A percentile compares a stretch with the other conserved stretches of the same genome.
These are phyloP conservation scores for Bauhinia variegata DNA, from an alignment of 306 rosid species.

Conservation along the genomic window DNA sequence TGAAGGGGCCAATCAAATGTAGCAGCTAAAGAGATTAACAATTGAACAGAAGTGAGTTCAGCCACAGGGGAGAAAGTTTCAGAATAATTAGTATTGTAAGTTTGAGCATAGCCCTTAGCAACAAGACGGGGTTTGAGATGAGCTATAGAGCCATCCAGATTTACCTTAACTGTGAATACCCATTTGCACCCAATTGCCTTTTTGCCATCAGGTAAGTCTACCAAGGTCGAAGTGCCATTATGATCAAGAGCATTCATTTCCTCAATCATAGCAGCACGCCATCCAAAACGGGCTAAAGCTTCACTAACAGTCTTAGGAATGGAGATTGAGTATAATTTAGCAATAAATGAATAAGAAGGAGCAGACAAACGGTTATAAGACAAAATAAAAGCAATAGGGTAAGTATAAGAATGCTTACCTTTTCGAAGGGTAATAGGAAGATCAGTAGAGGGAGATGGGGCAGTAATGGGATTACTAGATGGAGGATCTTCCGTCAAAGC, in stretches of 20 bases:
- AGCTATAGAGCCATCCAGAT: too few relatives aligned
- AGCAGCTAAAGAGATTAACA: too few relatives aligned
- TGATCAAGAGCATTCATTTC: too few relatives aligned
- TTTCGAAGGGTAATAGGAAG: too few relatives aligned
- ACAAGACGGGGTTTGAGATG: background rate
- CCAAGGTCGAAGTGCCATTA: background rate
- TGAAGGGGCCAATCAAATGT: too few relatives aligned
- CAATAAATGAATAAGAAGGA: background rate
- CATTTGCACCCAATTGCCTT: background rate
- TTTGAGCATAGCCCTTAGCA: background rate
- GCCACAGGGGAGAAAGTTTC: background rate
- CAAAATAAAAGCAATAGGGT: background rate
- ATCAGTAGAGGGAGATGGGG: too few relatives aligned
- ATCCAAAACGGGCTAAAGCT: too few relatives aligned
- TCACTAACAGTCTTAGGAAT: too few relatives aligned
- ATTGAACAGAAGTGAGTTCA: too few relatives aligned
- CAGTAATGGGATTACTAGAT: too few relatives aligned
- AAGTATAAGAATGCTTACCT: background rate
- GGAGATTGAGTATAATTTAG: background rate
- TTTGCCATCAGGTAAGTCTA: background rate
- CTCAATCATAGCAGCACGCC: too few relatives aligned
- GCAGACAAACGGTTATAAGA: background rate
- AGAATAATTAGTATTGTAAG: background rate
- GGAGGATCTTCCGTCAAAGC: too few relatives aligned
- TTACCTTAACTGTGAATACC: background rate